Evolutionary conservation across 2,329 filamentous ascomycete genomes (phyloP).

Genomic region (Colletotrichum chrysophilum): DNA sequence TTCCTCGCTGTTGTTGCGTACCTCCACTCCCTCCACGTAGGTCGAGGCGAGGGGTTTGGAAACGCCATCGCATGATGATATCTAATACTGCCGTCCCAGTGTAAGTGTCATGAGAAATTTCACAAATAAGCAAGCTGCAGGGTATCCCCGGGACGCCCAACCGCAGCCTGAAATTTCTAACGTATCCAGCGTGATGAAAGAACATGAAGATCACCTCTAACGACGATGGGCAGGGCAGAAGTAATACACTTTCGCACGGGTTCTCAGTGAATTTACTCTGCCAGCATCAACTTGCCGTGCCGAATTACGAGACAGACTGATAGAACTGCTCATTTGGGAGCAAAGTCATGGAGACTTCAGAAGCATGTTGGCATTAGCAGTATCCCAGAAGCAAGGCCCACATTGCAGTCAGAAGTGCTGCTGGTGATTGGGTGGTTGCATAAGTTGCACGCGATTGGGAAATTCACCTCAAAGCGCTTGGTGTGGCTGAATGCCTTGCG

Average conservation of each 20-base stretch:
- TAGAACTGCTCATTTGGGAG: not conserved
- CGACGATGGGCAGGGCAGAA: not conserved
- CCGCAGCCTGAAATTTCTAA: not conserved
- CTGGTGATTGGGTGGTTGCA: not conserved
- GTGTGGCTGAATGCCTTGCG: not conserved
- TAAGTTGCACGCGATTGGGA: fast-evolving
- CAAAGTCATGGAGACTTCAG: fast-evolving
- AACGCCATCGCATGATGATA: not conserved
- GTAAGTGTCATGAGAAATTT: not conserved
- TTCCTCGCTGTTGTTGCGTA: not conserved
- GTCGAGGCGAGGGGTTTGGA: not conserved
- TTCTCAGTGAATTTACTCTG: not conserved
- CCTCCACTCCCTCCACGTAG: not conserved
- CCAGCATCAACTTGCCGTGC: fast-evolving
- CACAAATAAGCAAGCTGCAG: not conserved
- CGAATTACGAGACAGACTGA: not conserved
- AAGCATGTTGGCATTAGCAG: no score
- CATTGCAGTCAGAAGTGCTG: not conserved
- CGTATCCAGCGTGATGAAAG: not conserved
- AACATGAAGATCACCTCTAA: not conserved
- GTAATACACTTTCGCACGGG: fast-evolving
- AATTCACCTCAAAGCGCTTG: not conserved
- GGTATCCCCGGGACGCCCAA: not conserved
- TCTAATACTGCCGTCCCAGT: fast-evolving
- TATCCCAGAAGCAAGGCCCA: no score